Conservation (phyloP, 192 early-diverging fungal species). For the Entomortierella lignicola region DNA sequence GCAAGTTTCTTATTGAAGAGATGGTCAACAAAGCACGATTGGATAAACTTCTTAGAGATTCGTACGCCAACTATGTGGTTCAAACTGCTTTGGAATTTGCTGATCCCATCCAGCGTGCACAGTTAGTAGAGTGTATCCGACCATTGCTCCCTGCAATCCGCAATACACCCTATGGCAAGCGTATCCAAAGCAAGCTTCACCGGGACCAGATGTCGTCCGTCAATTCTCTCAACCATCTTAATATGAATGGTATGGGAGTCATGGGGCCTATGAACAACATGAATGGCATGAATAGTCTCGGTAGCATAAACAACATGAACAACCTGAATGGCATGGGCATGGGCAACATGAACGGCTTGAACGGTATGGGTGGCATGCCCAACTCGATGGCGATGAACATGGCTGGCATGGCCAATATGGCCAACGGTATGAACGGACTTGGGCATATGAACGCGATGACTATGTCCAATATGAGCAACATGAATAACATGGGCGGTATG, state of each 20-base stretch:
- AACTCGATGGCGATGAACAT: conserved; percentile 44
- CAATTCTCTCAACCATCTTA: conserved; percentile 20
- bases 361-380: conserved; percentile 22
- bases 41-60: conserved; percentile 86
- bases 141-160: conserved; percentile 84
- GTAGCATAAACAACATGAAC: conserved; percentile 13
- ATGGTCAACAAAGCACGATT: conserved; percentile 78
- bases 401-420: conserved; percentile 21
- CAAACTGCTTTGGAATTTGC: conserved; percentile 90
- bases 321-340: conserved; percentile 20
- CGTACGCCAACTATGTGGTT: conserved; percentile 92
- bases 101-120: conserved; percentile 73
- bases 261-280: conserved; percentile 28
- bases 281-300: conserved; percentile 29
- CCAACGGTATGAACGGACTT: conserved; percentile 17
- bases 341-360: conserved; percentile 26
- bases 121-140: conserved; percentile 83
- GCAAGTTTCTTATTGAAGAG: conserved; percentile 77
- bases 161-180: conserved; percentile 90
- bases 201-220: conserved; percentile 60
- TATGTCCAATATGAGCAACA: conserved; percentile 30
- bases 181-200: conserved; percentile 85
- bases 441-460: conserved; percentile 23
- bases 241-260: conserved; percentile 24
- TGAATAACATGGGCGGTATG: conserved; percentile 22